A percentile compares a stretch with the other conserved stretches of the same genome.
phyloP scores from a whole-genome alignment of 73 alveolate genomes.

The Tetrahymena malaccensis region DNA sequence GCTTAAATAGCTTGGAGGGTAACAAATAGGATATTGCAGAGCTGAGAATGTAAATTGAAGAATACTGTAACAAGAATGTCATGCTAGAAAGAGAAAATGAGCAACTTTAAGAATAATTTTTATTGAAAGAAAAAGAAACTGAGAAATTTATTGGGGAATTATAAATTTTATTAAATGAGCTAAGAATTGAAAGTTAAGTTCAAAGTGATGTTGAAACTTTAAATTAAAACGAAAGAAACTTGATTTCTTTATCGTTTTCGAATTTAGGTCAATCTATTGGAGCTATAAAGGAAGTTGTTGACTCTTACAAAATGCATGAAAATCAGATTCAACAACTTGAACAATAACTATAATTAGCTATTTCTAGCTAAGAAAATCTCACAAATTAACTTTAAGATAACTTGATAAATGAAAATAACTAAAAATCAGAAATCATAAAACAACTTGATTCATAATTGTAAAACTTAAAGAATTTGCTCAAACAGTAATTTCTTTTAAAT shows the following conservation, averaged over 20 bases:
- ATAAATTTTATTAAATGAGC: not conserved
- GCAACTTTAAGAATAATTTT: not conserved
- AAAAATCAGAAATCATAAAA: not conserved
- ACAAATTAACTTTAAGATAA: not conserved
- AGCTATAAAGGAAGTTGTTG: not conserved
- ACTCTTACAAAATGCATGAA: not conserved
- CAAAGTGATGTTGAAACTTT: not conserved
- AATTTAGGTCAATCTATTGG: not conserved
- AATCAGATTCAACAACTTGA: not conserved
- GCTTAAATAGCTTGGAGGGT: not conserved
- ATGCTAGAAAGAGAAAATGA: not conserved
- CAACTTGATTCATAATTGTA: not conserved
- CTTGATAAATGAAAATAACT: not conserved
- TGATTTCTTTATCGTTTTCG: not conserved
- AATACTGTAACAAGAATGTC: not conserved
- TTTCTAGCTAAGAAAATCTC: not conserved
- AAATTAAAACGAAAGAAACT: not conserved
- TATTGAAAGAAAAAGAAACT: not conserved
- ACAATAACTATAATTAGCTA: not conserved
- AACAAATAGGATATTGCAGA: not conserved
- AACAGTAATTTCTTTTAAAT: not conserved
- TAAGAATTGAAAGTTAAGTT: not conserved
- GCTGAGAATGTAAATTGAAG: not conserved
- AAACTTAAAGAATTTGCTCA: not conserved
- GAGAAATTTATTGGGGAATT: not conserved